phyloP scores from a whole-genome alignment of 2,329 filamentous ascomycete species.

The Exophiala viscosa region DNA sequence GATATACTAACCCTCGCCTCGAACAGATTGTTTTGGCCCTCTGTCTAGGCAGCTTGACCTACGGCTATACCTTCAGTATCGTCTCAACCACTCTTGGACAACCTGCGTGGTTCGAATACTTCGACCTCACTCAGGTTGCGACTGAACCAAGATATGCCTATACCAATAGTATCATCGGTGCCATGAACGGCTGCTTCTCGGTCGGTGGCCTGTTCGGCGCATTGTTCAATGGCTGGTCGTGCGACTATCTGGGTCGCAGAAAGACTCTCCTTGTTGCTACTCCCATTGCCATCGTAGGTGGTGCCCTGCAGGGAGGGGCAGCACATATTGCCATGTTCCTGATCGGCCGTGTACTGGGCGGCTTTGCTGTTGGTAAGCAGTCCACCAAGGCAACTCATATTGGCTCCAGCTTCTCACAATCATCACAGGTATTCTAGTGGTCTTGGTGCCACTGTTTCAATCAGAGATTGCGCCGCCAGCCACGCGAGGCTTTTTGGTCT shows the following conservation, averaged over 20 bases:
- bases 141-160: conserved; percentile 2
- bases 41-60: conserved; percentile 33
- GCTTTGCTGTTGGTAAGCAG: not conserved
- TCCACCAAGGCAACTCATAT: not conserved
- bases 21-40: conserved; percentile 4
- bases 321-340: conserved; percentile 7
- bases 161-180: conserved; percentile 39
- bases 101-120: conserved; percentile 50
- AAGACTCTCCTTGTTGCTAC: not conserved
- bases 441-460: conserved; percentile 2
- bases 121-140: conserved; percentile 35
- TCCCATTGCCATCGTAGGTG: not conserved
- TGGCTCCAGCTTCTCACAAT: not conserved
- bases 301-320: not conserved
- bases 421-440: not conserved
- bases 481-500: conserved; percentile 42
- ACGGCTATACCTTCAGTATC: conserved; percentile 49
- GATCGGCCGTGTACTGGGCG: not conserved
- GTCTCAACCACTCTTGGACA: conserved; percentile 52
- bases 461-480: conserved; percentile 6
- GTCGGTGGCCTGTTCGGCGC: conserved; percentile 5
- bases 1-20: no score
- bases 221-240: conserved; percentile 1
- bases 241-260: conserved; percentile 4
- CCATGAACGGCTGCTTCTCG: conserved; percentile 1